Evolutionary conservation across 495 filamentous ascomycete genomes (phyloP).

Genomic region (Amorphotheca resinae): DNA sequence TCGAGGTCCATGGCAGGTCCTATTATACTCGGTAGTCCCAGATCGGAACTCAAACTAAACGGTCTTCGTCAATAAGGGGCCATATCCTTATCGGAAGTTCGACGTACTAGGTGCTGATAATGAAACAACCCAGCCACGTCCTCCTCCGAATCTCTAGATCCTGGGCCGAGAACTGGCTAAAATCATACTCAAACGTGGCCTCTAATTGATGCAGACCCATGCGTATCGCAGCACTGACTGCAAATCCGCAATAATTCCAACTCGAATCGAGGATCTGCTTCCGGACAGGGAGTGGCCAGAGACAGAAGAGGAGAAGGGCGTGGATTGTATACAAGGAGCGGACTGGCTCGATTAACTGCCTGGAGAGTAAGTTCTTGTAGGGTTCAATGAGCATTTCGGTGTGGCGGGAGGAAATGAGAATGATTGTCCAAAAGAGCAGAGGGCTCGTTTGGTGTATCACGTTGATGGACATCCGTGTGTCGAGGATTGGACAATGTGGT

Average conservation of each 20-base stretch:
- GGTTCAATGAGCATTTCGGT: conserved; percentile 14
- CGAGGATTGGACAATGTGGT: conserved; percentile 21
- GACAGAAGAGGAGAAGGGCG: conserved; percentile 22
- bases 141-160: conserved; percentile 16
- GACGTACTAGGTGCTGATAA: conserved; percentile 22
- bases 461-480: conserved; percentile 17
- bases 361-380: conserved; percentile 16
- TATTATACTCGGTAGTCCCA: conserved; percentile 23
- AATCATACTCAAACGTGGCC: conserved; percentile 7
- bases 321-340: conserved; percentile 22
- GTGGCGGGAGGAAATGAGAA: conserved; percentile 14
- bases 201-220: conserved; percentile 22
- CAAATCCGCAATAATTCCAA: conserved; percentile 25
- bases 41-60: conserved; percentile 22
- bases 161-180: conserved; percentile 10
- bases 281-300: conserved; percentile 22
- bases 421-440: conserved; percentile 26
- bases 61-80: not conserved
- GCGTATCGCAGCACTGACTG: conserved; percentile 22
- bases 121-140: conserved; percentile 25
- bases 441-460: conserved; percentile 17
- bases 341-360: conserved; percentile 15
- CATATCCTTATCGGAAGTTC: not conserved
- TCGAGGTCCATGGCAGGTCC: conserved; percentile 21
- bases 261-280: conserved; percentile 22